Conservation (phyloP, 148 eudicot species). For the Polygonum maritimum region DNA sequence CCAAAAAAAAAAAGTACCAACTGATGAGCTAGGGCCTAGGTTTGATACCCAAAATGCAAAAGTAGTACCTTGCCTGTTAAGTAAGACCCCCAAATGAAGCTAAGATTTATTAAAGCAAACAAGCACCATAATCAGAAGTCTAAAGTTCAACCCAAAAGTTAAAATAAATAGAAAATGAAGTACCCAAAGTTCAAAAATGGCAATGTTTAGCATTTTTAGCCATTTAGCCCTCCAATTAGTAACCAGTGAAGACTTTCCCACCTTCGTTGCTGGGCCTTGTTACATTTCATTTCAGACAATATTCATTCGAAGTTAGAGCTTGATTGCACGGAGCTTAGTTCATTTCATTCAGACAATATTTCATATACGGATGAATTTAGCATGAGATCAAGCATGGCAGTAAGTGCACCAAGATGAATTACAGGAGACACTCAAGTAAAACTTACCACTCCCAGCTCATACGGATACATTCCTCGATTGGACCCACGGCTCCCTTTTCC, state of each 20-base stretch:
- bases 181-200: not conserved
- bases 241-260: too few relatives aligned
- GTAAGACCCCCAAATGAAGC: not conserved
- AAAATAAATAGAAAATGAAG: not conserved
- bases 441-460: constrained; percentile 91
- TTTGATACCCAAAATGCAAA: too few relatives aligned
- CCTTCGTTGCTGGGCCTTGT: too few relatives aligned
- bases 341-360: too few relatives aligned
- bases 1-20: too few relatives aligned
- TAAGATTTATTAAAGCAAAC: not conserved
- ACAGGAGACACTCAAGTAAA: not conserved
- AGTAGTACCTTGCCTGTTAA: not conserved
- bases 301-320: too few relatives aligned
- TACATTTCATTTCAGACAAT: too few relatives aligned
- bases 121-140: not conserved
- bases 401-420: not conserved
- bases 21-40: not conserved
- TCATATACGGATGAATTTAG: not conserved
- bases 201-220: not conserved
- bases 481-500: constrained; percentile 62
- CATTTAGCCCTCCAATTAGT: too few relatives aligned
- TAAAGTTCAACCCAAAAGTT: too few relatives aligned
- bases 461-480: constrained; percentile 77
- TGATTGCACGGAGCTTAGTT: too few relatives aligned
- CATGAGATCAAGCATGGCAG: not conserved